A percentile compares a stretch with the other conserved stretches of the same genome.
These are phyloP conservation scores for Heritiera littoralis DNA, from an alignment of 345 rosid genomes.

Conservation along the genomic window DNA sequence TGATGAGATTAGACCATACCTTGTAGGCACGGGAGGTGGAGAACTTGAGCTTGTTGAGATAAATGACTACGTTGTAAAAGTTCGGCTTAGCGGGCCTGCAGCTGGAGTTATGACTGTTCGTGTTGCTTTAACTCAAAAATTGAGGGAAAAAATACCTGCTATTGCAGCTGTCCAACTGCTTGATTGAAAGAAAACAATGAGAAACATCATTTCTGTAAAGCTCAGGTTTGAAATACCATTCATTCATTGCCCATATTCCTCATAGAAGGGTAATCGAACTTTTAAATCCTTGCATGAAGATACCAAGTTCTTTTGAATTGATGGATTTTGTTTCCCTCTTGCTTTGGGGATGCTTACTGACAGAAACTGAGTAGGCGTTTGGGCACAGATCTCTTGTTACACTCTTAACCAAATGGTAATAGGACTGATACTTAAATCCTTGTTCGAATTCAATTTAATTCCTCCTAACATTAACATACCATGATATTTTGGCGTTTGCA, in stretches of 20 bases:
- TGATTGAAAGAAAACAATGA: constrained; percentile 40
- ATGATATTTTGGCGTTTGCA: not conserved
- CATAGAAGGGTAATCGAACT: not conserved
- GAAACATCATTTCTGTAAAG: constrained; percentile 19
- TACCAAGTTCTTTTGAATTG: too few relatives aligned
- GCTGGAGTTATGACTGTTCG: constrained; percentile 93
- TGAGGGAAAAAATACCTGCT: constrained; percentile 80
- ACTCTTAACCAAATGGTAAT: not conserved
- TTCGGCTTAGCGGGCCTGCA: constrained; percentile 83
- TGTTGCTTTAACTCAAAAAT: constrained; percentile 83
- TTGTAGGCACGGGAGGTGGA: constrained; percentile 90
- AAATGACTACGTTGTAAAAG: constrained; percentile 61
- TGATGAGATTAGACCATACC: constrained; percentile 83
- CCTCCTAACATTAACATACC: too few relatives aligned
- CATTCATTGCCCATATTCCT: not conserved
- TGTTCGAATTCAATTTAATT: not conserved
- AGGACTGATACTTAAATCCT: not conserved
- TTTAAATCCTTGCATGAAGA: constrained; percentile 15
- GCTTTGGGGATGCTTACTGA: not conserved
- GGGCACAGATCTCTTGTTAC: not conserved
- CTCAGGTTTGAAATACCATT: constrained; percentile 13
- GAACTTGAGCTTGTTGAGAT: constrained; percentile 73
- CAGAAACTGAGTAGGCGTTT: not conserved
- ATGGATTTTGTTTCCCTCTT: not conserved
- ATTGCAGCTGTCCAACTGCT: constrained; percentile 81